Base-by-base conservation (phyloP, 441 rosid genomes). In the Iberis amara region DNA sequence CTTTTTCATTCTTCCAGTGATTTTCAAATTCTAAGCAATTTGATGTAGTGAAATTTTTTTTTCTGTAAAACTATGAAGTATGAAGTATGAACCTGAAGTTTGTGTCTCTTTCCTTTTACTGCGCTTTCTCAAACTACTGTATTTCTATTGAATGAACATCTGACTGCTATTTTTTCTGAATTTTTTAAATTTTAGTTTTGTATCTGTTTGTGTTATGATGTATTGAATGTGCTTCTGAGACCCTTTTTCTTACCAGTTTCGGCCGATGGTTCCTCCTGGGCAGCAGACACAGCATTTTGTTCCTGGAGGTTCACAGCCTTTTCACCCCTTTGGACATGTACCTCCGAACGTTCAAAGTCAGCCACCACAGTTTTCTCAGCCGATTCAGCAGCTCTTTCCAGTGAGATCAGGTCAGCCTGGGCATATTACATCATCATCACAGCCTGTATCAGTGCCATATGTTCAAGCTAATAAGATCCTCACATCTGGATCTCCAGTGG, bases 391-490 rank as follows among this genome's bases (percentile, higher is more conserved):
- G 66, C 94, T 53, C 26, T 72, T 79, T 57, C 86, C 84, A 8
- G 82, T 68, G 49, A 73, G 94, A 77, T 77, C 86, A 62, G 70
- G 74, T 68, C 96, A 88, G 71, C 83, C 91, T 68, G 87, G 70
- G 47, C 81, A 68, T 73, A 62, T 66, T 37, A 6, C 81, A 52
- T 71, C 84, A 65, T 68, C 80, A 3, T 62, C 83, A 24, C 97
- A 82, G 66, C 72, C 79, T 40, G 52, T 81, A 45, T 68, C 79
- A n/a, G 65, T 73, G 55, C 74, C 79, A n/a, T 84, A 80, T 68
- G 62, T 14, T 50, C 96, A 81, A 69, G 64, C 76, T 37, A 78
- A 68, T 62, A 71, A 81, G 75, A 80, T 81, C 28, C 74, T 84
- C 53, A 50, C 79, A 8, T 62, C 90, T 50, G 80, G 79, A 39